phyloP scores from a whole-genome alignment of 2,329 filamentous ascomycete species.

The Teratosphaeria epicoccoides region DNA sequence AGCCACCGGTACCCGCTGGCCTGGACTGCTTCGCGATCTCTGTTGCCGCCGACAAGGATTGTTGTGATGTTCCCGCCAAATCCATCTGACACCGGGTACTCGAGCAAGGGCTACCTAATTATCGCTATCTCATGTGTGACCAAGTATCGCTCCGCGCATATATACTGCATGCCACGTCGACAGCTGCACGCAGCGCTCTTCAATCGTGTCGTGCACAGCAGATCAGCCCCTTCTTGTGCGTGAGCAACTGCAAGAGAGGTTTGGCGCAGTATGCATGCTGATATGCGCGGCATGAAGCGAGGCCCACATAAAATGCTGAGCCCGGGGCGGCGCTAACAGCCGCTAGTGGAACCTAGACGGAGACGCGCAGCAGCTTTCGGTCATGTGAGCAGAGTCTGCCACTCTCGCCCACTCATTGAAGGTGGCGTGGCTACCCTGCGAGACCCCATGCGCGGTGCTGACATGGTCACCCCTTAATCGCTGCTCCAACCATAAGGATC shows the following conservation, averaged over 20 bases:
- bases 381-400: conserved; percentile 3
- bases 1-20: background rate
- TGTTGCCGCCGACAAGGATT: background rate
- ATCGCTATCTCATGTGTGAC: background rate
- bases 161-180: background rate
- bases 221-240: background rate
- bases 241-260: background rate
- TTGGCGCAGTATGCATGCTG: background rate
- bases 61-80: too few relatives aligned
- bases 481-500: background rate
- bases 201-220: background rate
- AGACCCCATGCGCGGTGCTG: background rate
- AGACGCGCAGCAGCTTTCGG: background rate
- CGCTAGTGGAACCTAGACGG: background rate
- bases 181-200: background rate
- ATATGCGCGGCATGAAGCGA: background rate
- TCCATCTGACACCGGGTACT: too few relatives aligned
- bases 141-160: background rate
- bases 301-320: background rate
- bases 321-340: background rate
- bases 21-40: background rate
- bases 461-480: background rate
- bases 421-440: background rate
- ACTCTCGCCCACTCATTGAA: background rate
- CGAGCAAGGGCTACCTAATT: background rate